Base-by-base conservation (phyloP, 179 eudicot genomes). In the Carnegiea gigantea region DNA sequence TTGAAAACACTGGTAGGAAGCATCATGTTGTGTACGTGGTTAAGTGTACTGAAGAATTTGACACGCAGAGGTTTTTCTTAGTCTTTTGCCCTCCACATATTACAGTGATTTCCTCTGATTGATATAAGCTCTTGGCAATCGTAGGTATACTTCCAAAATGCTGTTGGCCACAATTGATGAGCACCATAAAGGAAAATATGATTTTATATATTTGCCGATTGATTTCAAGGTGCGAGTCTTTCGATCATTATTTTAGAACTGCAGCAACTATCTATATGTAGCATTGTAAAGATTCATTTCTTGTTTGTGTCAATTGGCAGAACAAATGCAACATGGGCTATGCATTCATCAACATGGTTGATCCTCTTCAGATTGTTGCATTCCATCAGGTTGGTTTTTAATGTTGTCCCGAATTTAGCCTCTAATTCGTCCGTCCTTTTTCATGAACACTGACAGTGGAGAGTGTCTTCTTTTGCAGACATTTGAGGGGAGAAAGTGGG, bases 311-410 rank as follows among this genome's bases (percentile, higher is more conserved):
- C 65, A 5, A 33, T 78, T 77, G 76, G 76, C 93, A 92, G 96
- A 92, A 92, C 85, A 92, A 92, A 82, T 91, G 96, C 89, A 92
- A 91, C 79, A 90, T 92, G 88, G 96, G 96, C 65, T 92, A 92
- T 70, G 96, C 93, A 33, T 92, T 92, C 84, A 92, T 92, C 87
- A 92, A 92, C 83, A 87, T 92, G 92, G 83, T 85, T 38, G 92
- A 92, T 85, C 93, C 93, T 75, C 86, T 85, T 77, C 88, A 88
- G 75, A 88, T 92, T 70, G 86, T 89, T 51, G 77, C 88, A 21
- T 89, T 92, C 79, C 85, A 91, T 79, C 88, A 91, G 96, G 96
- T 92, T 82, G 80, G 91, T 73, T 75, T 67, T 28, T 9, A 73
- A 67, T 13, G 72, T 30, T 24, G 15, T 40, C 36, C 2, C 2